These are phyloP conservation scores for Talaromyces sp. DNA, from an alignment of 2,329 filamentous ascomycete species.

Conservation along the genomic window DNA sequence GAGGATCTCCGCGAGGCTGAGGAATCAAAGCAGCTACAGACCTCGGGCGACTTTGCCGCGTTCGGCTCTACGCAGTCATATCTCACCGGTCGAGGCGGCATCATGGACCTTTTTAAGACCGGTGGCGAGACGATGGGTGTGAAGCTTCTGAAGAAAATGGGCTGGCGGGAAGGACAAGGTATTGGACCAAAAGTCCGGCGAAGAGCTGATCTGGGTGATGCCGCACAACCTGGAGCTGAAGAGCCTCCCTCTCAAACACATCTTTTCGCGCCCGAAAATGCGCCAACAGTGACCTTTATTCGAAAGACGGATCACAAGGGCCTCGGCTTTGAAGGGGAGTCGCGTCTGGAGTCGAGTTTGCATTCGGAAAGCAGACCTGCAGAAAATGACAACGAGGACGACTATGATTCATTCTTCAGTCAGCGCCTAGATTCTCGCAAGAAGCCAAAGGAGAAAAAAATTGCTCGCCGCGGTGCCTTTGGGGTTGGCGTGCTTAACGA, in stretches of 20 bases:
- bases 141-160: constrained; percentile 83
- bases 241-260: constrained; percentile 48
- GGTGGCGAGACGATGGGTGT: constrained; percentile 81
- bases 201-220: constrained; percentile 60
- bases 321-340: constrained; percentile 40
- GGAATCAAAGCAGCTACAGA: constrained; percentile 69
- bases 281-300: constrained; percentile 52
- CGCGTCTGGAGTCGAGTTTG: constrained; percentile 21
- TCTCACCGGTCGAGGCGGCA: constrained; percentile 43
- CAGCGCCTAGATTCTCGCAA: constrained; percentile 23
- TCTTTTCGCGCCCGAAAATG: constrained; percentile 81
- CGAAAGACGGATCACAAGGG: constrained; percentile 43
- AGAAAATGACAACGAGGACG: constrained; percentile 16
- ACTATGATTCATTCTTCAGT: constrained; percentile 31
- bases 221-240: constrained; percentile 32
- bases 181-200: constrained; percentile 81
- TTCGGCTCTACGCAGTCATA: constrained; percentile 63
- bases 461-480: constrained; percentile 59
- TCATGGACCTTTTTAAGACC: constrained; percentile 67
- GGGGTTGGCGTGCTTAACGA: constrained; percentile 88
- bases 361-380: constrained; percentile 22
- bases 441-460: constrained; percentile 48
- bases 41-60: constrained; percentile 65
- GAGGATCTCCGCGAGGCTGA: constrained; percentile 86
- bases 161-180: constrained; percentile 91